A percentile compares a stretch with the other conserved stretches of the same genome.
Evolutionary conservation across 208 protist species (phyloP).

Genomic region (Vickermania spadyakhi): DNA sequence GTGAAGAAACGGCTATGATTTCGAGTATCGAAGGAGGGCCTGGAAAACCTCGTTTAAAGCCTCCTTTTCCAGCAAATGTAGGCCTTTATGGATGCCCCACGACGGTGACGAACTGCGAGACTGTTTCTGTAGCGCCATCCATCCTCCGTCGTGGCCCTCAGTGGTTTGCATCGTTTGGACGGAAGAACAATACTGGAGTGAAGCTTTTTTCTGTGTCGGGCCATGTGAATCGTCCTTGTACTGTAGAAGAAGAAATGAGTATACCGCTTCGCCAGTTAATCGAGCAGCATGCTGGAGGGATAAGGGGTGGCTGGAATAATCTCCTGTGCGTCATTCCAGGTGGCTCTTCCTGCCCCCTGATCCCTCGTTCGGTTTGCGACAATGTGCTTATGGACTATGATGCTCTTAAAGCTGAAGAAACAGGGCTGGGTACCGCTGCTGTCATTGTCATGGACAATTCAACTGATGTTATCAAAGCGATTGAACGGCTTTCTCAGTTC

Average conservation of each 20-base stretch:
- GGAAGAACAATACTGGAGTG: conserved; percentile 95
- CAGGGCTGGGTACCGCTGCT: conserved; percentile 97
- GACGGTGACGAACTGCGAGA: conserved; percentile 99
- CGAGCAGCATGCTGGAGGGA: conserved; percentile 95
- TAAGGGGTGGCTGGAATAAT: conserved; percentile 98
- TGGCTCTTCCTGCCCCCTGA: conserved; percentile 95
- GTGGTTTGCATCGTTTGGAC: conserved; percentile 96
- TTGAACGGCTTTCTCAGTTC: conserved; percentile 95
- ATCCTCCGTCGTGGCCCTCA: conserved; percentile 89
- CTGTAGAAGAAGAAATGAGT: conserved; percentile 98
- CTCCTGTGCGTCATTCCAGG: conserved; percentile 96
- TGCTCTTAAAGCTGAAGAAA: conserved; percentile 87
- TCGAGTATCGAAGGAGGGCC: conserved; percentile 95
- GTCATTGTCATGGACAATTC: conserved; percentile 99
- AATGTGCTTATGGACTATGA: conserved; percentile 98
- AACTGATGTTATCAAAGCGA: conserved; percentile 95
- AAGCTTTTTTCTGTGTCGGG: conserved; percentile 98
- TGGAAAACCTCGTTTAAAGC: conserved; percentile 97
- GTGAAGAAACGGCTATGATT: conserved; percentile 98
- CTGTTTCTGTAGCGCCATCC: conserved; percentile 94
- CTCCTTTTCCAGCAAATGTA: conserved; percentile 98
- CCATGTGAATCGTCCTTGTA: conserved; percentile 98
- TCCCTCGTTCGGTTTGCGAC: conserved; percentile 94
- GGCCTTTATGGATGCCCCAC: conserved; percentile 98
- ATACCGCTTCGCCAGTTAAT: conserved; percentile 97